Evolutionary conservation across 78 protist genomes (phyloP).

Genomic region (Dictyostelium firmibasis): DNA sequence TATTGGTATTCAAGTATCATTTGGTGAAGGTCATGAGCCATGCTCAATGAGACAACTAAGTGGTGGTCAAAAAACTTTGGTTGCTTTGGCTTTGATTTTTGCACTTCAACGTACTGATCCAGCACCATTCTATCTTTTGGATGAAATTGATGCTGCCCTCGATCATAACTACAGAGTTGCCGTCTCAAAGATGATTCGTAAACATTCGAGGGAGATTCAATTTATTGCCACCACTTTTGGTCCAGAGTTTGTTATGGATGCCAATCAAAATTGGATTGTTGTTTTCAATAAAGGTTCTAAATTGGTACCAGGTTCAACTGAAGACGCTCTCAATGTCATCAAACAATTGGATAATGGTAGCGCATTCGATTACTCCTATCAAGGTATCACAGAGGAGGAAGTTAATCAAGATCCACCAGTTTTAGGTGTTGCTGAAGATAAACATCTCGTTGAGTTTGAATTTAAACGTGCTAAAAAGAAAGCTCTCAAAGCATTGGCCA

Average conservation of each 20-base stretch:
- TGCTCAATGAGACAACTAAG: slow-evolving; percentile 46
- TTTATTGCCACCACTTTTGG: slow-evolving; percentile 84
- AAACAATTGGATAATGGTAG: slow-evolving; percentile 16
- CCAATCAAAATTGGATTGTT: slow-evolving; percentile 75
- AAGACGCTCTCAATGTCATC: slow-evolving; percentile 50
- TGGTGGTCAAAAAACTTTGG: slow-evolving; percentile 96
- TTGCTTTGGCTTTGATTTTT: slow-evolving; percentile 98
- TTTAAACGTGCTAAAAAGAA: slow-evolving; percentile 17
- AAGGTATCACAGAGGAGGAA: slow-evolving; percentile 47
- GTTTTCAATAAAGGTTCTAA: slow-evolving; percentile 26
- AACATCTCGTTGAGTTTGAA: slow-evolving; percentile 2
- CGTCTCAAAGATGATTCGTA: slow-evolving; percentile 89
- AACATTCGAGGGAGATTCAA: slow-evolving; percentile 61
- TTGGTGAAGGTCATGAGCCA: slow-evolving; percentile 62
- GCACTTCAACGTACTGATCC: slow-evolving; percentile 99
- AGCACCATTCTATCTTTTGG: slow-evolving; percentile 99
- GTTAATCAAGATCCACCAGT: neutral
- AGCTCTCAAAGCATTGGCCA: neutral
- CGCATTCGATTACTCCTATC: slow-evolving; percentile 32
- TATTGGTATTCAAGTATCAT: slow-evolving; percentile 79
- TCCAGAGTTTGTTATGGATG: slow-evolving; percentile 83
- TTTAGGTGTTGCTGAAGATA: slow-evolving; percentile 24
- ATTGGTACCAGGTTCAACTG: slow-evolving; percentile 4
- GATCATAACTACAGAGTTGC: slow-evolving; percentile 93
- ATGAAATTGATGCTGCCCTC: slow-evolving; percentile 99